phyloP scores from a whole-genome alignment of 2,329 filamentous ascomycete species.

The Scytalidium lignicola region DNA sequence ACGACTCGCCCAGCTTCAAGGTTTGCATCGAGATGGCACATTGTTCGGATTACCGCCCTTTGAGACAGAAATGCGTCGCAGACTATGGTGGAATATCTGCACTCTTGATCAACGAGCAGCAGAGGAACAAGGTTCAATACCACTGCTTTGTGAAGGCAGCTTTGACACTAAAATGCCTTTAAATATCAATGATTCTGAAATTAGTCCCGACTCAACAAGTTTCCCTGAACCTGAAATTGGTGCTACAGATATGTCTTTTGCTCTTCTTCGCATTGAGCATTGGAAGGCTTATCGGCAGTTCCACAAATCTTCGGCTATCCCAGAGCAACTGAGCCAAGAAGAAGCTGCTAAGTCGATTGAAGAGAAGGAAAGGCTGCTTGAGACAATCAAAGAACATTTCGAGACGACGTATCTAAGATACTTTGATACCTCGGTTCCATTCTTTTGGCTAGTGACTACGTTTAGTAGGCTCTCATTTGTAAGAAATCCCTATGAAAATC shows the following conservation, averaged over 20 bases:
- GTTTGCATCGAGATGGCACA: conserved; percentile 34
- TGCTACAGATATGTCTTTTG: conserved; percentile 25
- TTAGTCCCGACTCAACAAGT: background rate
- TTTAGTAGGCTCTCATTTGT: background rate
- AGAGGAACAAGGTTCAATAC: conserved; percentile 42
- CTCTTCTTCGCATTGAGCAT: conserved; percentile 16
- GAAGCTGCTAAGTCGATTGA: background rate
- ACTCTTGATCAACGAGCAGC: conserved; percentile 45
- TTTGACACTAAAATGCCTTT: conserved; percentile 34
- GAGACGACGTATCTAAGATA: conserved; percentile 4
- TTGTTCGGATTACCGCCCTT: conserved; percentile 44
- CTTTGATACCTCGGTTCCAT: background rate
- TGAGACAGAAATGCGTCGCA: conserved; percentile 46
- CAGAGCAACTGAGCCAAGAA: background rate
- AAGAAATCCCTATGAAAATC: background rate
- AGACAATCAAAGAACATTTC: conserved; percentile 14
- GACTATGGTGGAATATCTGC: conserved; percentile 56
- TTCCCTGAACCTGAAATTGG: conserved; percentile 6
- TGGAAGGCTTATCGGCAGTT: conserved; percentile 4
- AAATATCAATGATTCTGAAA: conserved; percentile 9
- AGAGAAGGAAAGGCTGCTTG: background rate
- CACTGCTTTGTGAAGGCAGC: conserved; percentile 42
- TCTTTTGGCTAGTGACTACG: background rate
- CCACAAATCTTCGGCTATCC: background rate
- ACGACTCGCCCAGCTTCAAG: conserved; percentile 11